Evolutionary conservation across 2,329 filamentous ascomycete genomes (phyloP).

Genomic region (Leptographium wingfieldii): DNA sequence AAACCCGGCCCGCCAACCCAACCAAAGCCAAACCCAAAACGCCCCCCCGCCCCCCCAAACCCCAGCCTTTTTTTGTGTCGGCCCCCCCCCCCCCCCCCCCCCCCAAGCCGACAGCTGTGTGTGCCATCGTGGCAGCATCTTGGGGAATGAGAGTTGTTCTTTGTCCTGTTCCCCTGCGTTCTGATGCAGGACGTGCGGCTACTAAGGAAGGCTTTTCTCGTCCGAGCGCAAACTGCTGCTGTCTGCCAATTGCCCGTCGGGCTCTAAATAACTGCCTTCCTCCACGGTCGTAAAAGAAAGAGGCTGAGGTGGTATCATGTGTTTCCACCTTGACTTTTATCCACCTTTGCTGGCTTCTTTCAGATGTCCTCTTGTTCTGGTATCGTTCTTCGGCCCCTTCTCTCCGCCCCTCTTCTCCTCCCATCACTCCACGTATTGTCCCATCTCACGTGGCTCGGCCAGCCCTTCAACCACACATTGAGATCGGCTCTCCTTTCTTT

Average conservation of each 20-base stretch:
- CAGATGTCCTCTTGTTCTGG: neutral
- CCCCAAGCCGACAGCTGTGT: neutral
- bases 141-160: too few species aligned
- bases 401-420: neutral
- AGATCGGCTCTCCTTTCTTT: neutral
- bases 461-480: neutral
- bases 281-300: neutral
- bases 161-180: too few species aligned
- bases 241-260: neutral
- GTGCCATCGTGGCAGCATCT: neutral
- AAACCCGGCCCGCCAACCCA: too few species aligned
- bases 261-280: neutral
- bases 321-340: neutral
- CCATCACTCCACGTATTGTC: neutral
- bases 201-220: neutral
- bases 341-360: neutral
- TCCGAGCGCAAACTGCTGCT: neutral
- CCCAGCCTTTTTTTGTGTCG: too few species aligned
- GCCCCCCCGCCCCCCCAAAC: too few species aligned
- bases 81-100: too few species aligned
- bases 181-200: neutral
- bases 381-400: neutral
- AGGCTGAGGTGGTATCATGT: neutral
- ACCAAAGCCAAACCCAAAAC: too few species aligned
- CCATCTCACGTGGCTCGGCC: neutral